phyloP scores from a whole-genome alignment of 192 early-diverging fungal genomes.

The Physocladia obscura region DNA sequence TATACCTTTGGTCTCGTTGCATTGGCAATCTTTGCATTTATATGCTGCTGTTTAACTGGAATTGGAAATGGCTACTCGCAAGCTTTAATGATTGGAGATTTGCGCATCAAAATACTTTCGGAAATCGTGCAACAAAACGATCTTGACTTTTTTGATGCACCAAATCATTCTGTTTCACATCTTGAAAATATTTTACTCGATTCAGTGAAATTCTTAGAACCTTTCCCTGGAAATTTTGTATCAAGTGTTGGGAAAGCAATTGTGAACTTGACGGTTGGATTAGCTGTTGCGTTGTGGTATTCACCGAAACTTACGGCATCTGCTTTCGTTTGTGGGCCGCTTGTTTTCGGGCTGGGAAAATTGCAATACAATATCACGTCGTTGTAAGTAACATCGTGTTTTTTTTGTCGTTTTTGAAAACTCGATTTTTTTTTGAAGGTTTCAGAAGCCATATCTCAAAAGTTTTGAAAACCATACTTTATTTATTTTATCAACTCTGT shows the following conservation, averaged over 20 bases:
- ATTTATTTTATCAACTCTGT: background rate
- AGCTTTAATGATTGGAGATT: background rate
- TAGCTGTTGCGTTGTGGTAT: background rate
- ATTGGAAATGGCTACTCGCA: background rate
- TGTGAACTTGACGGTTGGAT: background rate
- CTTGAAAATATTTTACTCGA: background rate
- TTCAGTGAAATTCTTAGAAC: background rate
- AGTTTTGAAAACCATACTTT: background rate
- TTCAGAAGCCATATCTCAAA: background rate
- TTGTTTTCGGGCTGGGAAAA: background rate
- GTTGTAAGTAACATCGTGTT: background rate
- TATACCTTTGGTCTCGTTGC: slow-evolving; percentile 1
- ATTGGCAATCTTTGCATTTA: background rate
- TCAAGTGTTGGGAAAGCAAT: background rate
- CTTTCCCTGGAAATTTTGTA: background rate
- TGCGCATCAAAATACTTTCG: background rate
- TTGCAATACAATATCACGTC: background rate
- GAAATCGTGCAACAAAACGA: slow-evolving; percentile 6
- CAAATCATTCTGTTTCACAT: background rate
- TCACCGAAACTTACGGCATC: background rate
- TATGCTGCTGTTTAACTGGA: background rate
- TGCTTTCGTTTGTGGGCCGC: background rate
- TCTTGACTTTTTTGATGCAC: slow-evolving; percentile 13
- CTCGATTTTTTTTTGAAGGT: background rate
- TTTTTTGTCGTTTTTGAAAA: background rate